Evolutionary conservation across 371 early-diverging fungal species (phyloP).

Genomic region (Mucor racemosus): DNA sequence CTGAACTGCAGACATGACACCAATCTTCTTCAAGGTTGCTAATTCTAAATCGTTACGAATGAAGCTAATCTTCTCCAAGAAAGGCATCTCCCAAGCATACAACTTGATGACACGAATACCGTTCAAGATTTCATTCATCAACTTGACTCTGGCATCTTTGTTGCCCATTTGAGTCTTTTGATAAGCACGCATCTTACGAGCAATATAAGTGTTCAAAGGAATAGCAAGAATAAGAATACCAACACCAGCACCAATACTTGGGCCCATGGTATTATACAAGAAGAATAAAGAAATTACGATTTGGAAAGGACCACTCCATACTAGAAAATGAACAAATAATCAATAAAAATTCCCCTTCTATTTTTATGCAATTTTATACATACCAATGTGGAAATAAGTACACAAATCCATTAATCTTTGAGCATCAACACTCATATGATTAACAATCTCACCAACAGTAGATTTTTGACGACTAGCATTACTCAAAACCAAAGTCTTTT

Average conservation of each 20-base stretch:
- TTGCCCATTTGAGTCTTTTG: slow-evolving; percentile 90
- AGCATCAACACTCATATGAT: slow-evolving; percentile 92
- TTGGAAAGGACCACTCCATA: slow-evolving; percentile 94
- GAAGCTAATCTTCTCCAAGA: slow-evolving; percentile 64
- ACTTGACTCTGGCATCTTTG: slow-evolving; percentile 88
- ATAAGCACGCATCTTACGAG: slow-evolving; percentile 66
- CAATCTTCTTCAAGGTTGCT: slow-evolving; percentile 78
- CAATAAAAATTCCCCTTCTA: background rate
- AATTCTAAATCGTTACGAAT: slow-evolving; percentile 82
- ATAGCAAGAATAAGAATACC: slow-evolving; percentile 79
- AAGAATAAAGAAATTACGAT: slow-evolving; percentile 80
- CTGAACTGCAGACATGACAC: slow-evolving; percentile 63
- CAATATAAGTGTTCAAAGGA: slow-evolving; percentile 71
- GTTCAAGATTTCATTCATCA: slow-evolving; percentile 92
- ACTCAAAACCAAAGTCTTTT: slow-evolving; percentile 83
- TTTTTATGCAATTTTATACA: background rate
- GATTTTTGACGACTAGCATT: slow-evolving; percentile 81
- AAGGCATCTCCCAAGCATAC: slow-evolving; percentile 79
- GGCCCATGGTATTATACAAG: slow-evolving; percentile 84
- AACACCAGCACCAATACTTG: slow-evolving; percentile 88
- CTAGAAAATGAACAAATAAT: slow-evolving; percentile 19
- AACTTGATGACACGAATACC: slow-evolving; percentile 94
- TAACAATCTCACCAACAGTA: slow-evolving; percentile 88
- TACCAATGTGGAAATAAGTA: slow-evolving; percentile 75
- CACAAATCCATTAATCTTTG: slow-evolving; percentile 73